These are phyloP conservation scores for Tympanopsis confertula DNA, from an alignment of 2,329 filamentous ascomycete genomes.

Conservation along the genomic window DNA sequence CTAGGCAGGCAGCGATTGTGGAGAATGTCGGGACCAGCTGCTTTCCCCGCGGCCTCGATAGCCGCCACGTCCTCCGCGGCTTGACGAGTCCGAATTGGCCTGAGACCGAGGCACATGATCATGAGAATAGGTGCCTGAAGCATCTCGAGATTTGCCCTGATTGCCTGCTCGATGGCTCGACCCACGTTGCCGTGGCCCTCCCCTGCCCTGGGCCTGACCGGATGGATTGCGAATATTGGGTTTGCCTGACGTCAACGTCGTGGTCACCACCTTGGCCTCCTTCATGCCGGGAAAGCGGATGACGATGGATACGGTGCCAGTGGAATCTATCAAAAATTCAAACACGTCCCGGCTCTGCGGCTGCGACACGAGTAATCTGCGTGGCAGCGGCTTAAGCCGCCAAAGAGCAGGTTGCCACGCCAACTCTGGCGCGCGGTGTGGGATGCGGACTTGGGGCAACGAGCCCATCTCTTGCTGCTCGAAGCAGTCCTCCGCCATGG, in stretches of 20 bases:
- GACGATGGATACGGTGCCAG: constrained; percentile 26
- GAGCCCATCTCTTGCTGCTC: constrained; percentile 74
- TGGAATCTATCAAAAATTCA: constrained; percentile 23
- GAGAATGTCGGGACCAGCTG: constrained; percentile 22
- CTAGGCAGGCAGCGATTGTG: constrained; percentile 11
- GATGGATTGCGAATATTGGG: constrained; percentile 17
- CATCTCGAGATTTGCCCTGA: constrained; percentile 22
- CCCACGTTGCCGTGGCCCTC: constrained; percentile 6
- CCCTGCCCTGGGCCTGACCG: no score
- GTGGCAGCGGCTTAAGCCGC: constrained; percentile 40
- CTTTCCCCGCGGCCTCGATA: constrained; percentile 27
- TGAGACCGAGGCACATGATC: constrained; percentile 11
- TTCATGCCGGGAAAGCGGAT: constrained; percentile 29
- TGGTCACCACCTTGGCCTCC: constrained; percentile 22
- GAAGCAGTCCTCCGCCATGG: constrained; percentile 69
- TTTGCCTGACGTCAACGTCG: constrained; percentile 19
- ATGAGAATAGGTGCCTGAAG: constrained; percentile 14
- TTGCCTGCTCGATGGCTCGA: constrained; percentile 10
- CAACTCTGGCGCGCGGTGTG: constrained; percentile 45
- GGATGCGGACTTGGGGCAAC: constrained; percentile 59
- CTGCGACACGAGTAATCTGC: constrained; percentile 32
- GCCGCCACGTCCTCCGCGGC: constrained; percentile 23
- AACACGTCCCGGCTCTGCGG: constrained; percentile 31
- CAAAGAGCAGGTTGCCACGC: constrained; percentile 49
- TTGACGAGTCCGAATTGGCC: constrained; percentile 5